Evolutionary conservation across 2,329 filamentous ascomycete species (phyloP).

Genomic region (Monosporascus sp.): DNA sequence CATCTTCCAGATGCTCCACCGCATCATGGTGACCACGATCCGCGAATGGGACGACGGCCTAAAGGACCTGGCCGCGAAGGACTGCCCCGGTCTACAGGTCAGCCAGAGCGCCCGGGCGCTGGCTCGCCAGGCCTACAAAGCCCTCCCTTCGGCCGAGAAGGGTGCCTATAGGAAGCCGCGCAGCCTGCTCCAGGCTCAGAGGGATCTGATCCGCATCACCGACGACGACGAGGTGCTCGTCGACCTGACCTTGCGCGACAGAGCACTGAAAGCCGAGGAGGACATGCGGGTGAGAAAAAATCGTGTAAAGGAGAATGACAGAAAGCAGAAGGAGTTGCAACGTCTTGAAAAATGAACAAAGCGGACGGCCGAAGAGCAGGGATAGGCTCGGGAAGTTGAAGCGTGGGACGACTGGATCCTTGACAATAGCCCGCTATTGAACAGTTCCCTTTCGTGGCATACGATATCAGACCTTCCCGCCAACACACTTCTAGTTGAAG

Average conservation of each 20-base stretch:
- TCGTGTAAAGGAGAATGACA: background rate
- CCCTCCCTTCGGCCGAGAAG: background rate
- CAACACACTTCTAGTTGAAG: no score
- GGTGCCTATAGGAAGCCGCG: background rate
- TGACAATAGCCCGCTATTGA: no score
- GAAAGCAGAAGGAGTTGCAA: background rate
- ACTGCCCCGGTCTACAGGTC: conserved; percentile 10
- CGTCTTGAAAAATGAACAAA: background rate
- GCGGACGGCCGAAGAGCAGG: no score
- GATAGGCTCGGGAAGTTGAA: no score
- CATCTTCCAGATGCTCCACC: conserved; percentile 15
- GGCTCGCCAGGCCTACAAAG: background rate
- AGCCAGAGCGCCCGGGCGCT: conserved; percentile 3
- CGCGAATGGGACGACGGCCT: conserved; percentile 11
- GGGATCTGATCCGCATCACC: conserved; percentile 1
- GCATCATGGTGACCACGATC: conserved; percentile 13
- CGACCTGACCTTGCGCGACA: background rate
- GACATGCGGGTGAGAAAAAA: background rate
- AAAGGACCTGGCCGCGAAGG: conserved; percentile 3
- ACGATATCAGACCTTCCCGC: no score
- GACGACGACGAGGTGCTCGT: conserved; percentile 4
- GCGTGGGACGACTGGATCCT: no score
- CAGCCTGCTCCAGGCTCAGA: background rate
- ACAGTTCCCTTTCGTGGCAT: no score
- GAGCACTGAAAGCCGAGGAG: conserved; percentile 2